Percentiles rank a stretch among this genome's conserved stretches.
Evolutionary conservation across 345 rosid genomes (phyloP).

Genomic region (Excoecaria agallocha): DNA sequence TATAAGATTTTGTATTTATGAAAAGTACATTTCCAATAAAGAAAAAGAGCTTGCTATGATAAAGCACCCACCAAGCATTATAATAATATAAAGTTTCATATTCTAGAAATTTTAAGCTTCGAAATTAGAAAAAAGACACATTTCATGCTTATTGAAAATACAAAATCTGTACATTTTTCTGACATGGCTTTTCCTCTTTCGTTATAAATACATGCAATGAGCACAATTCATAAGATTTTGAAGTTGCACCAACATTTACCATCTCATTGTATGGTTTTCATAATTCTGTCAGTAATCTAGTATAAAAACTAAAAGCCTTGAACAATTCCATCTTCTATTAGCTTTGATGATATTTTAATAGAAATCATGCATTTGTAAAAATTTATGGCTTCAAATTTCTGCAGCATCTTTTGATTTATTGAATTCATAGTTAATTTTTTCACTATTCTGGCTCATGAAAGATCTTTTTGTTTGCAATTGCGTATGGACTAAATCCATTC

Average conservation of each 20-base stretch:
- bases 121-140: background rate
- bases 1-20: no score
- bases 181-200: no score
- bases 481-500: background rate
- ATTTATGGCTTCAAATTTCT: no score
- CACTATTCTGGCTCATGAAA: background rate
- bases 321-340: background rate
- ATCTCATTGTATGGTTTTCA: background rate
- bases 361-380: no score
- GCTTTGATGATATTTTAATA: no score
- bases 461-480: background rate
- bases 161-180: slow-evolving; percentile 24
- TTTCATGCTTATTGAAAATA: background rate
- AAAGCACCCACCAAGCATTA: no score
- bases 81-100: no score
- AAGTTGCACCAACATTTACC: background rate
- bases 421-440: no score
- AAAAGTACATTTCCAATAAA: no score
- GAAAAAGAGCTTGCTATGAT: no score
- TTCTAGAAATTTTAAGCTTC: background rate
- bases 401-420: no score
- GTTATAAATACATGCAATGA: slow-evolving; percentile 4
- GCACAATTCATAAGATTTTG: slow-evolving; percentile 5
- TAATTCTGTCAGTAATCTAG: background rate
- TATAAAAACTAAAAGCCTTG: background rate